Conservation (phyloP, 225 moss, liverwort and hornwort species). For the Bryoerythrophyllum caledonicum region DNA sequence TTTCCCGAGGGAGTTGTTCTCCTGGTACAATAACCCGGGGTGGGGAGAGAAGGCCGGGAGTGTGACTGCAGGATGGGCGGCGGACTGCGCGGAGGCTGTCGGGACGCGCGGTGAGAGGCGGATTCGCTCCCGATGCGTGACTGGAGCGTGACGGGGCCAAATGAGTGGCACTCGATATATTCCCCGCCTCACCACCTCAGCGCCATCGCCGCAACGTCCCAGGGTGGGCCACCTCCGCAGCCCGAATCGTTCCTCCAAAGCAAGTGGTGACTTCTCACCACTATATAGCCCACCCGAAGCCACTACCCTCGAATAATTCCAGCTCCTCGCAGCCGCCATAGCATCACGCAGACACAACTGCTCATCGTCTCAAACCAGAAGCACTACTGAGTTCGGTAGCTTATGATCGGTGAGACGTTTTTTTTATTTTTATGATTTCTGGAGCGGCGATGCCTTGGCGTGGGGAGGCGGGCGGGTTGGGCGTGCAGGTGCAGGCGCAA, state of each 20-base stretch:
- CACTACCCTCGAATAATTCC: constrained; percentile 27
- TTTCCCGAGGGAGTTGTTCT: no score
- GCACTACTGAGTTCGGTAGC: no score
- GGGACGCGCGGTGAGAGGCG: constrained; percentile 39
- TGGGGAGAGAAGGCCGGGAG: background rate
- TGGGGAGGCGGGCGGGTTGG: constrained; percentile 30
- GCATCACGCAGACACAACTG: no score
- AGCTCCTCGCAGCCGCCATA: no score
- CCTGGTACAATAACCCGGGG: no score
- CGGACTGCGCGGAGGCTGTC: constrained; percentile 33
- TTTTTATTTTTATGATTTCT: background rate
- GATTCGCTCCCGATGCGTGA: constrained; percentile 31
- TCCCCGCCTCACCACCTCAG: background rate
- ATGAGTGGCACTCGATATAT: background rate
- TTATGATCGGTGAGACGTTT: constrained; percentile 25
- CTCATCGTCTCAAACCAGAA: no score
- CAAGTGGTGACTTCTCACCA: background rate
- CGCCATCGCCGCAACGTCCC: background rate
- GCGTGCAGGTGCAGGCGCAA: constrained; percentile 34
- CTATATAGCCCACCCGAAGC: constrained; percentile 15
- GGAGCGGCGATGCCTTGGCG: constrained; percentile 44
- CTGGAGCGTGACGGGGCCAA: constrained; percentile 34
- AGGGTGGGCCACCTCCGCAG: background rate
- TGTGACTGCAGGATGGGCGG: constrained; percentile 3
- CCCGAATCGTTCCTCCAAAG: no score